Base-by-base conservation (phyloP, 2,329 filamentous ascomycete genomes). In the Fusarium irregulare region DNA sequence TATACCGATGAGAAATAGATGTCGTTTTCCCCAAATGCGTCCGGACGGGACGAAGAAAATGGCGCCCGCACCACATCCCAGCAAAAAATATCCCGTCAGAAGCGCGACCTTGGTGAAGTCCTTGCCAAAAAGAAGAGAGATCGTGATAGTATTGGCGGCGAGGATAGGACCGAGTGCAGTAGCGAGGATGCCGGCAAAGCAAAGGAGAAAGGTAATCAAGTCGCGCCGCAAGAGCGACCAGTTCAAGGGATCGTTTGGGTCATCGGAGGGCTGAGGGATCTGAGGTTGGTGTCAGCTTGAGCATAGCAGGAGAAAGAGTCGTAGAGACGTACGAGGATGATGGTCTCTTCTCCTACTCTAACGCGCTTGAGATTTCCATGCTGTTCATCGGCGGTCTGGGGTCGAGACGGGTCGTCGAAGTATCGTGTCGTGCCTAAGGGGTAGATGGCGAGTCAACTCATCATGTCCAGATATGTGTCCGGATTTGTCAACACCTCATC, bases 201-300 rank as follows among this genome's bases (percentile, higher is more conserved):
- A 97, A 27, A 98, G 88, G 68, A 93, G 87, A 61, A 89, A 84
- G 66, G 94, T 91, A 76, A 96, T 94, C 56, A 92, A 73, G 78
- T 98, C 94, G 77, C 94, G 92, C 73, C 88, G 88, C 92, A 92
- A 95, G 65, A 97, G 80, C 23, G 94, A 92, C 94, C 94, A 98
- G 77, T 85, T 86, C 69, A 97, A 84, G 30, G 93, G 94, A 80
- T 98, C 94, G 78, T 97, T 95, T 6, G 93, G 93, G 78, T 97
- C 93, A 79, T 97, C 92, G 67, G 91, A 94, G 4, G 95, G 95
- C 76, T 98, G 95, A 7, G 95, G 95, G 7, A 85, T 82, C 83
- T 85, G 60, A 13, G 30, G 32, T 30, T 45, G 20, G 34, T 37
- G 67, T 76, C 47, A 76, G 64, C 44, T 28, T 45, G 23, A 49